phyloP scores from a whole-genome alignment of 371 early-diverging fungal genomes.

The Zychaea mexicana region DNA sequence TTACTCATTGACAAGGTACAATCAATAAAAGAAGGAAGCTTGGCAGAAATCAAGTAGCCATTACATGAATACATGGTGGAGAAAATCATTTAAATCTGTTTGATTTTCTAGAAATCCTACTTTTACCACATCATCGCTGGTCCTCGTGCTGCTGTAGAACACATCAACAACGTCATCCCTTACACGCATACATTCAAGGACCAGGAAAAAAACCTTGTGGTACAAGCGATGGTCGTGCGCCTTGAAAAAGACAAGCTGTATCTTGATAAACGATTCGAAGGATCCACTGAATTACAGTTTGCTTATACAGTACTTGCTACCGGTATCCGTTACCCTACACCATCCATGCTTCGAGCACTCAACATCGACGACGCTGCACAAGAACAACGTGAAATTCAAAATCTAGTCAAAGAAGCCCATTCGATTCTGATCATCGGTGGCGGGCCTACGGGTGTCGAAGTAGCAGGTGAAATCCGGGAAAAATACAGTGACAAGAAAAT shows the following conservation, averaged over 20 bases:
- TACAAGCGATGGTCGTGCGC: constrained; percentile 27
- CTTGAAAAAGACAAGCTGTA: constrained; percentile 17
- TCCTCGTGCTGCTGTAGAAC: constrained; percentile 25
- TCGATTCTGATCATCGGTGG: constrained; percentile 59
- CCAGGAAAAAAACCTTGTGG: constrained; percentile 21
- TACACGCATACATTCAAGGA: constrained; percentile 19
- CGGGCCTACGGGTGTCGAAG: constrained; percentile 59
- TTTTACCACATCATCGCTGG: constrained; percentile 37
- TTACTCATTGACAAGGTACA: constrained; percentile 34
- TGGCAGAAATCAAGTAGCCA: not conserved
- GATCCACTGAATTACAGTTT: constrained; percentile 16
- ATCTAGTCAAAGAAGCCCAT: constrained; percentile 38
- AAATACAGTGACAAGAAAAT: constrained; percentile 47
- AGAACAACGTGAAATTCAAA: constrained; percentile 29
- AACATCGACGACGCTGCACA: constrained; percentile 24
- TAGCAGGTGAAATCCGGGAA: constrained; percentile 53
- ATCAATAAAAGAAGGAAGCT: not conserved
- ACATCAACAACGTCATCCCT: constrained; percentile 29
- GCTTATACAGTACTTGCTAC: constrained; percentile 31
- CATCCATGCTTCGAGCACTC: constrained; percentile 14
- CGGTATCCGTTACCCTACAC: constrained; percentile 27
- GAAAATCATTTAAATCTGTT: not conserved
- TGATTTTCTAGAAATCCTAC: constrained; percentile 23
- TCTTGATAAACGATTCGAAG: constrained; percentile 18
- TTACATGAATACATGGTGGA: not conserved